Evolutionary conservation across 108 stramenopile species (phyloP).

Genomic region (Nitzschia palea): DNA sequence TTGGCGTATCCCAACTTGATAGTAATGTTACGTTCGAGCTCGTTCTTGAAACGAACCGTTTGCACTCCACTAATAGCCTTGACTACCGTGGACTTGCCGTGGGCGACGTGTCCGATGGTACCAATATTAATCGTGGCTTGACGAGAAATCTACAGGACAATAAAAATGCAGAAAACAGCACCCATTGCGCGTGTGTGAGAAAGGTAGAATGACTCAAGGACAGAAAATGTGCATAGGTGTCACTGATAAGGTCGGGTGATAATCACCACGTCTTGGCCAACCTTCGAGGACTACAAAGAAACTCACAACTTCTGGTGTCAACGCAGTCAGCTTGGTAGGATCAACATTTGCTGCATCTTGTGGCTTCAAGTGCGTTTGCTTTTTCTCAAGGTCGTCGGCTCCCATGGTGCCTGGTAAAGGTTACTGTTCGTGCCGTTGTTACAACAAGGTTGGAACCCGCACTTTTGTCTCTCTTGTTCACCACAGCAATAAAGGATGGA

Average conservation of each 20-base stretch:
- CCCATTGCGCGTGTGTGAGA: not conserved
- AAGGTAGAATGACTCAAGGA: not conserved
- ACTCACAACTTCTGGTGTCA: slow-evolving; percentile 90
- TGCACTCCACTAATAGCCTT: slow-evolving; percentile 99
- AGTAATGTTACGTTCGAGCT: slow-evolving; percentile 99
- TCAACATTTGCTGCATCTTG: slow-evolving; percentile 83
- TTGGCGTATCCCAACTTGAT: slow-evolving; percentile 99
- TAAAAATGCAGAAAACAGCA: slow-evolving; percentile 1
- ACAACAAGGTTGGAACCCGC: not conserved
- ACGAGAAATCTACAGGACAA: slow-evolving; percentile 83
- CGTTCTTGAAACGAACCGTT: slow-evolving; percentile 99
- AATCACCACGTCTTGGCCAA: not conserved
- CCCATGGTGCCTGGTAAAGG: slow-evolving; percentile 19
- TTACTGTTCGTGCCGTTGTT: not conserved
- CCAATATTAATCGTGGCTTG: slow-evolving; percentile 99
- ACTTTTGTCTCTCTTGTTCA: not conserved
- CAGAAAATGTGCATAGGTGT: not conserved
- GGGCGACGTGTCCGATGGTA: slow-evolving; percentile 99
- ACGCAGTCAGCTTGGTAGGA: slow-evolving; percentile 74
- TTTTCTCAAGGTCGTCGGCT: slow-evolving; percentile 16
- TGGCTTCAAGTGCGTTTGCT: slow-evolving; percentile 70
- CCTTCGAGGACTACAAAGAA: not conserved
- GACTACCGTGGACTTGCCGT: slow-evolving; percentile 99
- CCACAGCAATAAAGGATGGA: no score
- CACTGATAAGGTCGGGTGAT: not conserved